phyloP scores from a whole-genome alignment of 176 grass and related monocot species.

The Aegilops longissima region DNA sequence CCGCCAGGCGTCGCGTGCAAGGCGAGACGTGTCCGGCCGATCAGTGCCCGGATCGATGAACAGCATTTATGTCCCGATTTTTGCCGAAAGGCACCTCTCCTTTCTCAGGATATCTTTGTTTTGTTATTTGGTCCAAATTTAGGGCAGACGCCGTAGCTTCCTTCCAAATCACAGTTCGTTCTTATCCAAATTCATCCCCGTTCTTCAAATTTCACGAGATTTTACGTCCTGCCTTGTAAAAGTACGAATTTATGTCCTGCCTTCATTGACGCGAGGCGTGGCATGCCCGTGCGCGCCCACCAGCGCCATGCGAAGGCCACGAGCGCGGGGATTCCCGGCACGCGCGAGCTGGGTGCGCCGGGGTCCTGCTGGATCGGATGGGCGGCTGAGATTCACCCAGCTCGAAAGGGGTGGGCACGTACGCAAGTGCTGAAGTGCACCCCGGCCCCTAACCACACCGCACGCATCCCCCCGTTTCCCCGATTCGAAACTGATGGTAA shows the following conservation, averaged over 20 bases:
- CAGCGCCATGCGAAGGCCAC: not conserved
- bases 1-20: not conserved
- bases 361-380: not conserved
- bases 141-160: not conserved
- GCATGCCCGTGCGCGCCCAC: constrained; percentile 2
- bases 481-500: not conserved
- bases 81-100: not conserved
- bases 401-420: not conserved
- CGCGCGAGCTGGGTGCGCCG: not conserved
- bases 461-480: not conserved
- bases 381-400: not conserved
- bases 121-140: not conserved
- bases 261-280: not conserved
- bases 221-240: not conserved
- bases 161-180: not conserved
- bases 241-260: too few species aligned
- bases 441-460: not conserved
- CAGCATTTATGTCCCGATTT: not conserved
- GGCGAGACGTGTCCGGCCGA: not conserved
- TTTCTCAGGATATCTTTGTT: not conserved
- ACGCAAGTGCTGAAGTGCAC: not conserved
- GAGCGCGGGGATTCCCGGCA: not conserved
- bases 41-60: not conserved
- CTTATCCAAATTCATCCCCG: not conserved
- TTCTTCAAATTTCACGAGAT: not conserved